Percentiles rank a stretch among this genome's conserved stretches.
phyloP scores from a whole-genome alignment of 768 basidiomycete genomes.

The Tylopilus rubrobrunneus region DNA sequence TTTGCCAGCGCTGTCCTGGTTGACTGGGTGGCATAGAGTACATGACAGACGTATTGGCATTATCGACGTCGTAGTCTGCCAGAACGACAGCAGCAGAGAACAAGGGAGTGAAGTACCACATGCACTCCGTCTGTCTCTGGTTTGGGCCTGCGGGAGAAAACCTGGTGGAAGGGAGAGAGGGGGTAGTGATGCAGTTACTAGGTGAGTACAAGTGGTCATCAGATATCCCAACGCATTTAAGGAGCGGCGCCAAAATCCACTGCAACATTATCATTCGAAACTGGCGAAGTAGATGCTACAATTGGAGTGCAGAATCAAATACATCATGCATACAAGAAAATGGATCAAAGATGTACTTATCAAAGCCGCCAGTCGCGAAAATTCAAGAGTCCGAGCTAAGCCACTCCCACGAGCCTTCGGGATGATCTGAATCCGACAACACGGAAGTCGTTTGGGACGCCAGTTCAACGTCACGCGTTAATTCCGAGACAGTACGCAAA shows the following conservation, averaged over 20 bases:
- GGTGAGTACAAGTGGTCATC: slow-evolving; percentile 1
- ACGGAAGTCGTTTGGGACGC: neutral
- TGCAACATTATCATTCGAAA: too few species aligned
- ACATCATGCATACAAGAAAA: neutral
- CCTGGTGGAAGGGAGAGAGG: neutral
- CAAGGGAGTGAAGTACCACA: slow-evolving; percentile 2
- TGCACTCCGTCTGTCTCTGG: slow-evolving; percentile 2
- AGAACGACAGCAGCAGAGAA: slow-evolving; percentile 12
- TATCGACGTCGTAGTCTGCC: slow-evolving; percentile 25
- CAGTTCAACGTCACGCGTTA: slow-evolving; percentile 10
- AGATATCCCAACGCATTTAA: too few species aligned
- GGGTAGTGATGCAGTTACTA: too few species aligned
- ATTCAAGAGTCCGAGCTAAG: slow-evolving; percentile 9
- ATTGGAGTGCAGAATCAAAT: neutral
- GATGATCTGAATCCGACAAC: neutral
- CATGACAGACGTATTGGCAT: slow-evolving; percentile 18
- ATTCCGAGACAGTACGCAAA: slow-evolving; percentile 24
- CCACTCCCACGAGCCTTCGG: slow-evolving; percentile 19
- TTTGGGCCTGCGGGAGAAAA: neutral
- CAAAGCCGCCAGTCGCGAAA: neutral
- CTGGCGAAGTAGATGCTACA: neutral
- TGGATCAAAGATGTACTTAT: neutral
- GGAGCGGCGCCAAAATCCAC: neutral
- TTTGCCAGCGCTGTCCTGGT: slow-evolving; percentile 12
- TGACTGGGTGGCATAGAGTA: slow-evolving; percentile 17